Evolutionary conservation across 148 eudicot species (phyloP).

Genomic region (Dianthus caryophyllus): DNA sequence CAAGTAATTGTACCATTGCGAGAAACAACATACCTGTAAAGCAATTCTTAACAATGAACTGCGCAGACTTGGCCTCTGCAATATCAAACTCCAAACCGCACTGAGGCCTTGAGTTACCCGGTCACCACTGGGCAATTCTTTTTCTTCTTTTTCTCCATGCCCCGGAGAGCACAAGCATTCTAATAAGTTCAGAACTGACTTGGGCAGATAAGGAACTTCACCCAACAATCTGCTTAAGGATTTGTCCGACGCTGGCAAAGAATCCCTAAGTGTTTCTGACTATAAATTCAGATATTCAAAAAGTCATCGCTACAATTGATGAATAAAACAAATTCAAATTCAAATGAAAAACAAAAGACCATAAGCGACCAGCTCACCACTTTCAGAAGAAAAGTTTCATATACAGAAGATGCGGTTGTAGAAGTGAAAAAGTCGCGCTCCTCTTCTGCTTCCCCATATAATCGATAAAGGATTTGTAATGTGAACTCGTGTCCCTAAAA

Average conservation of each 20-base stretch:
- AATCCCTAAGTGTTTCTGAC: constrained; percentile 84
- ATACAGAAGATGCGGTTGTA: constrained; percentile 80
- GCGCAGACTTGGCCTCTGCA: constrained; percentile 76
- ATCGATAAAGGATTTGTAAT: constrained; percentile 80
- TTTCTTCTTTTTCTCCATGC: constrained; percentile 53
- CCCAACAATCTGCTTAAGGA: constrained; percentile 68
- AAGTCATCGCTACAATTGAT: constrained; percentile 13
- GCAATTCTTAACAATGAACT: constrained; percentile 69
- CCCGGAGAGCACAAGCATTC: constrained; percentile 76
- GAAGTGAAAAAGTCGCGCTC: constrained; percentile 82
- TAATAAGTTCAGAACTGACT: constrained; percentile 62
- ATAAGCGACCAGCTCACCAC: constrained; percentile 48
- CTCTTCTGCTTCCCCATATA: constrained; percentile 93
- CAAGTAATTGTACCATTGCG: not conserved
- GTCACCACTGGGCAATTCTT: constrained; percentile 73
- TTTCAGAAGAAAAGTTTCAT: constrained; percentile 77
- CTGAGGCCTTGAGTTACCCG: constrained; percentile 96
- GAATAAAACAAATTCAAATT: no score
- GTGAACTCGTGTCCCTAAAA: constrained; percentile 96
- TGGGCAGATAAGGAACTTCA: constrained; percentile 90
- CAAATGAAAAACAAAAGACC: constrained; percentile 1
- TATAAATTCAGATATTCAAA: constrained; percentile 28
- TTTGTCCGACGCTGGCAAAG: constrained; percentile 93
- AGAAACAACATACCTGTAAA: constrained; percentile 55
- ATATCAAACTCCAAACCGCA: constrained; percentile 77